Evolutionary conservation across 176 grass and related monocot genomes (phyloP), one percentile per base, ranked within the genome.

Genomic region (Tuctoria greenei): DNA sequence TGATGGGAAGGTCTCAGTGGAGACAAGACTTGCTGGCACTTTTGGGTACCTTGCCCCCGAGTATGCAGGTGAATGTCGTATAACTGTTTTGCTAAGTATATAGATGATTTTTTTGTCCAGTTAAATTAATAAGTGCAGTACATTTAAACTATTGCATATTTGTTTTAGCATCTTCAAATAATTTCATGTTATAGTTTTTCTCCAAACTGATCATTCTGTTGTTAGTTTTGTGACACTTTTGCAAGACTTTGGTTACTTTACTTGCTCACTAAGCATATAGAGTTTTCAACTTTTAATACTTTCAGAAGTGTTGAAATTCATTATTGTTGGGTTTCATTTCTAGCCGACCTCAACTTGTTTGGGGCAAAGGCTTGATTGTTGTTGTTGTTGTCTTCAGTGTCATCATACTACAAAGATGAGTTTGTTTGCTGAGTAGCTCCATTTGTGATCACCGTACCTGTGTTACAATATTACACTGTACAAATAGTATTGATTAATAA

Each of bases 31-130:
- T 41, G 94, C 94, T 12, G 94, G 94, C 41, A 97, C 94, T 16
- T 97, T 97, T 67, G 94, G 94, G 20, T 97, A 97, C 82, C 90
- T 97, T 42, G 94, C 94, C 23, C 94, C 94, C 2, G 94, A 97
- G 49, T 97, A 97, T 85, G 94, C 94, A 91, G 94, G 94, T 97
- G 57, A 90, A 64, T 4, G 73, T 93, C 54, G 35, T 50, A 47
- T 38, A 62, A 79, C 21, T 72, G 9, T 77, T 85, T 37, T 62
- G 37, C 36, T 79, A 41, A 57, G 1, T 65, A 46, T 77, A 66
- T 52, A 47, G n/a, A 34, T 73, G 2, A 3, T 59, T 65, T 65
- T 1, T 71, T 26, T 31, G 3, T 83, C 39, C 43, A 45, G 16
- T 78, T 25, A 13, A 46, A 57, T 73, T 26, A 63, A 67, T 49